These are phyloP conservation scores for Cryptococcus sp. DNA, from an alignment of 1,284 basidiomycete species.

Conservation along the genomic window DNA sequence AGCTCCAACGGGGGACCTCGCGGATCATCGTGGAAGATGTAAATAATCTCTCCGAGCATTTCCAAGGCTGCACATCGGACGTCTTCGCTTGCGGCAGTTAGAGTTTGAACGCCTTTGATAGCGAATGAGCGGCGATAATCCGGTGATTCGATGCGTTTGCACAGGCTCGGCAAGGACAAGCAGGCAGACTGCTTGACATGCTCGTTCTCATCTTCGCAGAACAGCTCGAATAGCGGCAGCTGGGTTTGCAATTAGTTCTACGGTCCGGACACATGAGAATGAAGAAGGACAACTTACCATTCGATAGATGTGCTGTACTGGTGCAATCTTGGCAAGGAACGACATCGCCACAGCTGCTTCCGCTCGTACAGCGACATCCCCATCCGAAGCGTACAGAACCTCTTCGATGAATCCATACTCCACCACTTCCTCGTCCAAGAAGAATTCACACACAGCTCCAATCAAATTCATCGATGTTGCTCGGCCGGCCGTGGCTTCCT, in stretches of 20 bases:
- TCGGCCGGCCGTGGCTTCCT: conserved; percentile 81
- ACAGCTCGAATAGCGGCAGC: conserved; percentile 75
- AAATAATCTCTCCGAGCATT: conserved; percentile 86
- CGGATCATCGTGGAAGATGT: conserved; percentile 71
- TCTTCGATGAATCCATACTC: conserved; percentile 72
- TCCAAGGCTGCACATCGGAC: conserved; percentile 85
- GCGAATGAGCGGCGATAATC: conserved; percentile 64
- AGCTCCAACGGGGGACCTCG: conserved; percentile 76
- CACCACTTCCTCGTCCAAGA: conserved; percentile 64
- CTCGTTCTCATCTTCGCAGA: conserved; percentile 72
- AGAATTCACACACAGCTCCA: conserved; percentile 61
- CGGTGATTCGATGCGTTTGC: conserved; percentile 63
- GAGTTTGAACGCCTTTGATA: conserved; percentile 63
- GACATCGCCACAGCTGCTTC: conserved; percentile 90
- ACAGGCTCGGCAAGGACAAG: conserved; percentile 79
- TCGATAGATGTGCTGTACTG: conserved; percentile 66
- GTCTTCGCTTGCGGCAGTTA: conserved; percentile 68
- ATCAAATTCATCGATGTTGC: conserved; percentile 92
- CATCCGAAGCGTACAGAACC: conserved; percentile 74
- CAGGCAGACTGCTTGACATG: conserved; percentile 88
- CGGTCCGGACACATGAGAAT: background rate
- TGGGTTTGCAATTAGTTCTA: conserved; percentile 43
- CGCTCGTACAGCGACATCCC: conserved; percentile 79
- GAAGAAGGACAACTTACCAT: conserved; percentile 60
- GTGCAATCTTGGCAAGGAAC: conserved; percentile 80